Evolutionary conservation across 2,329 filamentous ascomycete species (phyloP).

Genomic region (Xylaria sp.): DNA sequence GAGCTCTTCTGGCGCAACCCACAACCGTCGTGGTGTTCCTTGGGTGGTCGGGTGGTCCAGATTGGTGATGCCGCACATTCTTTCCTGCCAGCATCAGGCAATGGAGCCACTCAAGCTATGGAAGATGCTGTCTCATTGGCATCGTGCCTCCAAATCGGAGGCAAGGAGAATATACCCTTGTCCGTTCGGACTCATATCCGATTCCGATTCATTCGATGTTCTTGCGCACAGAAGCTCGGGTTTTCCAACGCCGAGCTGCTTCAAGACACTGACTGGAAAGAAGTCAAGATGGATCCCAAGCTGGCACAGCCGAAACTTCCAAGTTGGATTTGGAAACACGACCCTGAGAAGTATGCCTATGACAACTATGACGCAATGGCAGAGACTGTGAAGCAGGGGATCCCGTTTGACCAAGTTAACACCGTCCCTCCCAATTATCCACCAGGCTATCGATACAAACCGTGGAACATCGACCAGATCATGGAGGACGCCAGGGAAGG

Average conservation of each 20-base stretch:
- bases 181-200: constrained; percentile 45
- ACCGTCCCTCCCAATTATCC: constrained; percentile 44
- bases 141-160: constrained; percentile 45
- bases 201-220: constrained; percentile 44
- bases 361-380: constrained; percentile 44
- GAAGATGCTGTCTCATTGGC: constrained; percentile 49
- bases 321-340: constrained; percentile 46
- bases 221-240: constrained; percentile 47
- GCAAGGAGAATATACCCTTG: constrained; percentile 40
- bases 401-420: constrained; percentile 39
- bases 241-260: constrained; percentile 46
- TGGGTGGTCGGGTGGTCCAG: constrained; percentile 43
- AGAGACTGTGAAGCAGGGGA: constrained; percentile 40
- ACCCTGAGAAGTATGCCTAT: constrained; percentile 46
- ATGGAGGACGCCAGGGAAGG: constrained; percentile 45
- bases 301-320: constrained; percentile 45
- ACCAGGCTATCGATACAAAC: constrained; percentile 44
- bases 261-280: constrained; percentile 45
- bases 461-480: constrained; percentile 50
- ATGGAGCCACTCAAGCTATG: constrained; percentile 50
- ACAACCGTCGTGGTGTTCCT: constrained; percentile 46
- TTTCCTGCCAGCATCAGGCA: constrained; percentile 48
- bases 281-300: constrained; percentile 41
- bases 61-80: constrained; percentile 50
- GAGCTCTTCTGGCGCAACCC: constrained; percentile 50